phyloP scores from a whole-genome alignment of 2,329 filamentous ascomycete genomes.

The Apiospora phragmitis region DNA sequence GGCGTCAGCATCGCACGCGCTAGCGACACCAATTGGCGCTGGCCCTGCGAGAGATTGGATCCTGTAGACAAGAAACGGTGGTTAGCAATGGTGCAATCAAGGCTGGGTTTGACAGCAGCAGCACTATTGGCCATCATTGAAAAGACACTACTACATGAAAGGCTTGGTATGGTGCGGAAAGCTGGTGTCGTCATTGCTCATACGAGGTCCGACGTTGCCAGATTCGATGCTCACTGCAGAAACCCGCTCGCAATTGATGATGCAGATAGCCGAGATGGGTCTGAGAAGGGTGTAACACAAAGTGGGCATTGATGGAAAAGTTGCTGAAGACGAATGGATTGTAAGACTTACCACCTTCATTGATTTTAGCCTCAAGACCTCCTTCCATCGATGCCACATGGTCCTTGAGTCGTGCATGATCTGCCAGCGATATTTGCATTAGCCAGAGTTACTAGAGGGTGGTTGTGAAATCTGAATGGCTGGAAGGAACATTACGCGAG shows the following conservation, averaged over 20 bases:
- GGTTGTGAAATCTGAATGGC: constrained; percentile 14
- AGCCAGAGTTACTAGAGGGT: constrained; percentile 32
- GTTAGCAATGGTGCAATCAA: background rate
- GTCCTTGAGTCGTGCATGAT: constrained; percentile 91
- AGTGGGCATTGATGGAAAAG: constrained; percentile 23
- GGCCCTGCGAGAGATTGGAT: constrained; percentile 92
- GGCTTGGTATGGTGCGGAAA: background rate
- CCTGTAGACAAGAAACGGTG: constrained; percentile 48
- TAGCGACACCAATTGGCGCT: constrained; percentile 90
- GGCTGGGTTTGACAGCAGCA: background rate
- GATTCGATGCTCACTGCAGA: constrained; percentile 1
- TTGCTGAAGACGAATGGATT: constrained; percentile 1
- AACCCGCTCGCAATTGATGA: background rate
- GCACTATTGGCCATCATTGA: background rate
- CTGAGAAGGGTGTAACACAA: constrained; percentile 5
- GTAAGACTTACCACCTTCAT: constrained; percentile 81
- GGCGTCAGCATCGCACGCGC: constrained; percentile 92
- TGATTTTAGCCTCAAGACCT: constrained; percentile 83
- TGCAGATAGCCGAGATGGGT: constrained; percentile 25
- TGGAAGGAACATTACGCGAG: constrained; percentile 16
- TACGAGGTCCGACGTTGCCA: background rate
- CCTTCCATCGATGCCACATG: constrained; percentile 85
- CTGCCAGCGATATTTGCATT: constrained; percentile 47
- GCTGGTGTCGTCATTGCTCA: background rate
- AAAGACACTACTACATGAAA: background rate